Percentiles rank a stretch among this genome's conserved stretches.
Evolutionary conservation across 129 eudicot genomes (phyloP).

Genomic region (Scalesia atractyloides): DNA sequence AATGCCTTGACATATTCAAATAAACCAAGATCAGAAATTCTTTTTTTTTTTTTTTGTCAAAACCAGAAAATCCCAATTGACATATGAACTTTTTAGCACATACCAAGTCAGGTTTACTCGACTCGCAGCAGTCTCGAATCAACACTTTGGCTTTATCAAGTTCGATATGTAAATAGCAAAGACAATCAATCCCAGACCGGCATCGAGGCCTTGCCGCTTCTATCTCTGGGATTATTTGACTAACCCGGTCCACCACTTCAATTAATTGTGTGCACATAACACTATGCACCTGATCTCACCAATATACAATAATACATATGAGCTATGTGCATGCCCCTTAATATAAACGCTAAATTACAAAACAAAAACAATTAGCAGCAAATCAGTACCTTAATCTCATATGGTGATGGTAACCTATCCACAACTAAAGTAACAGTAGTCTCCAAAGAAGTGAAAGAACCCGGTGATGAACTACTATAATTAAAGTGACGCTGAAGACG

Average conservation of each 20-base stretch:
- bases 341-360: neutral
- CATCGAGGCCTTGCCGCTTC: conserved; percentile 81
- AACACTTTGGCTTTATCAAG: conserved; percentile 52
- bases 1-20: conserved; percentile 57
- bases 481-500: conserved; percentile 58
- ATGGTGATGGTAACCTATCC: conserved; percentile 42
- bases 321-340: neutral
- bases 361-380: neutral
- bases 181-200: conserved; percentile 62
- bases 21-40: conserved; percentile 18
- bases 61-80: conserved; percentile 3
- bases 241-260: conserved; percentile 47
- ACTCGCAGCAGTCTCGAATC: conserved; percentile 63
- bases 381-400: conserved; percentile 48
- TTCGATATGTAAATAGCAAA: conserved; percentile 45
- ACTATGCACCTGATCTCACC: conserved; percentile 65
- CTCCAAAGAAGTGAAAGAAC: conserved; percentile 48
- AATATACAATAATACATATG: conserved; percentile 12
- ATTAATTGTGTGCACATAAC: conserved; percentile 59
- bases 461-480: conserved; percentile 54
- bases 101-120: conserved; percentile 87
- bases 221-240: conserved; percentile 49
- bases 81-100: conserved; percentile 5
- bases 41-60: neutral
- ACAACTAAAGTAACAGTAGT: conserved; percentile 45